phyloP scores from a whole-genome alignment of 1,284 basidiomycete genomes.

The Pseudozyma sp. region DNA sequence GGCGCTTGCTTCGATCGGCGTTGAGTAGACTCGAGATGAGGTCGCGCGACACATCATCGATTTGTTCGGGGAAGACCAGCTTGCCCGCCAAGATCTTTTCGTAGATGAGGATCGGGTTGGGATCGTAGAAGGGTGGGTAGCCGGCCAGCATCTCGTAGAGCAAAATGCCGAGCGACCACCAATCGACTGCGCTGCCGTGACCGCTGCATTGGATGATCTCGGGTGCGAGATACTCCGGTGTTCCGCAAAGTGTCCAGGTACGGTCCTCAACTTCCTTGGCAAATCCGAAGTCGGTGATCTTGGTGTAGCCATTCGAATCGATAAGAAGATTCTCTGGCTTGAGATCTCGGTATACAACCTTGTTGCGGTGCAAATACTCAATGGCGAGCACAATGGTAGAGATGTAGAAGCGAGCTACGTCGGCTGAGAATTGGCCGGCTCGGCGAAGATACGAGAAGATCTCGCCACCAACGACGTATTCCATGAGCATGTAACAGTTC shows the following conservation, averaged over 20 bases:
- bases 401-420: slow-evolving; percentile 73
- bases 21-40: slow-evolving; percentile 71
- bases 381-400: slow-evolving; percentile 72
- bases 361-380: slow-evolving; percentile 61
- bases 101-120: slow-evolving; percentile 58
- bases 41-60: slow-evolving; percentile 71
- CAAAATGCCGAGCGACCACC: slow-evolving; percentile 67
- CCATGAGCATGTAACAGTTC: slow-evolving; percentile 74
- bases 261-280: slow-evolving; percentile 62
- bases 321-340: slow-evolving; percentile 68
- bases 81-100: slow-evolving; percentile 71
- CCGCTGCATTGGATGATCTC: slow-evolving; percentile 67
- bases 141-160: slow-evolving; percentile 65
- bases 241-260: slow-evolving; percentile 65
- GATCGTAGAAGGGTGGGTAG: slow-evolving; percentile 66
- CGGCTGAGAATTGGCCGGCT: slow-evolving; percentile 71
- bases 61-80: slow-evolving; percentile 71
- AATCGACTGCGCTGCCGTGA: slow-evolving; percentile 62
- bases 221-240: slow-evolving; percentile 66
- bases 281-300: slow-evolving; percentile 67
- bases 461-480: slow-evolving; percentile 73
- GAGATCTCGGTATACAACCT: slow-evolving; percentile 66
- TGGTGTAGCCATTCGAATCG: slow-evolving; percentile 53
- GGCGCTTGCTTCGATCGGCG: slow-evolving; percentile 70
- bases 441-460: slow-evolving; percentile 72